phyloP scores from a whole-genome alignment of 2,329 filamentous ascomycete genomes.

The Lachnellula hyalina region DNA sequence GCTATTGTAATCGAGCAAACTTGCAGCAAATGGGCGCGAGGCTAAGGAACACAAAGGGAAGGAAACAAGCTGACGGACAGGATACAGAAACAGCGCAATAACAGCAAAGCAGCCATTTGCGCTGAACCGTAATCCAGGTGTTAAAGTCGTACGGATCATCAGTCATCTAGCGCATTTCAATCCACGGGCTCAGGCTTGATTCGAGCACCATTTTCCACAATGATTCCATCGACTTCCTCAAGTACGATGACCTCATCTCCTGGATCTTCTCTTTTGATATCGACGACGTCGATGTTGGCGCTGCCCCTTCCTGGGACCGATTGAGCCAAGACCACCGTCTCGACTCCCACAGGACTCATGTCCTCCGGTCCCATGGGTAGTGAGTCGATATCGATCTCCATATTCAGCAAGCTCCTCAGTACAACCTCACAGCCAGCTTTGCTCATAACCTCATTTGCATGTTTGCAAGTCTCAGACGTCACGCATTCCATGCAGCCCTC shows the following conservation, averaged over 20 bases:
- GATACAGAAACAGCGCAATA: not conserved
- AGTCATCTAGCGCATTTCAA: constrained; percentile 9
- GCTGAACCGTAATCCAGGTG: not conserved
- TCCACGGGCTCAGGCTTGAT: constrained; percentile 30
- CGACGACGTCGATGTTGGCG: constrained; percentile 16
- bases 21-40: not conserved
- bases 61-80: not conserved
- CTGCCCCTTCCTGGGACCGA: constrained; percentile 44
- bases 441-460: constrained; percentile 88
- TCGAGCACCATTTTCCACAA: constrained; percentile 16
- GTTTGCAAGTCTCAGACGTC: constrained; percentile 75
- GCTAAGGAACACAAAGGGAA: not conserved
- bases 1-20: not conserved
- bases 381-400: constrained; percentile 75
- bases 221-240: not conserved
- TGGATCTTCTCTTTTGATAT: constrained; percentile 24
- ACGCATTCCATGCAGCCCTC: constrained; percentile 89
- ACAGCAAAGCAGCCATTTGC: not conserved
- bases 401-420: constrained; percentile 66
- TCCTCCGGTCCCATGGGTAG: constrained; percentile 81
- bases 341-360: constrained; percentile 63
- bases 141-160: not conserved
- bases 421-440: constrained; percentile 84
- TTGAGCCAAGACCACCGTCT: constrained; percentile 73
- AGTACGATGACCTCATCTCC: constrained; percentile 18